Conservation (phyloP, 768 basidiomycete genomes). For the Hericium alpestre region DNA sequence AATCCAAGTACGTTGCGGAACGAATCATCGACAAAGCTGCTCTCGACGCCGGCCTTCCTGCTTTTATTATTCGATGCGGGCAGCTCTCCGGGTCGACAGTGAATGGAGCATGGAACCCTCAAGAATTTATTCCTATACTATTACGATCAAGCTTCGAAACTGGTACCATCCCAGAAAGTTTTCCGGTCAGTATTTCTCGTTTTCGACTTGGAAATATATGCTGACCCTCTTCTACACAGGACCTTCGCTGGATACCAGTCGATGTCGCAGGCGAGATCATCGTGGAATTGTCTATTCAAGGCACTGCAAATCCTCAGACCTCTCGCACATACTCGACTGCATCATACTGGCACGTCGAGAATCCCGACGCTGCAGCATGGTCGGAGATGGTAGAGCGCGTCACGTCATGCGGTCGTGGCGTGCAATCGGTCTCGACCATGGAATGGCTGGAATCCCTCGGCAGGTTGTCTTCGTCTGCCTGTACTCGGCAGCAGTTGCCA, state of each 20-base stretch:
- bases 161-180: neutral
- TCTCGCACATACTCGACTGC: neutral
- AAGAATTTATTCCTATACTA: neutral
- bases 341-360: neutral
- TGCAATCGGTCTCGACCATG: neutral
- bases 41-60: neutral
- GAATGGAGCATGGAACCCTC: neutral
- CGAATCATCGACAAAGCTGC: neutral
- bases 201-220: accelerated
- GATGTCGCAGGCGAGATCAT: neutral
- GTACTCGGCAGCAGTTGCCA: neutral
- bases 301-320: neutral
- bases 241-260: neutral
- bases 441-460: neutral
- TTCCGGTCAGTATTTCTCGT: neutral
- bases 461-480: neutral
- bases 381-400: neutral
- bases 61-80: neutral
- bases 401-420: neutral
- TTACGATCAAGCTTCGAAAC: neutral
- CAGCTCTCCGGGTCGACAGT: neutral
- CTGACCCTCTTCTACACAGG: too few relatives aligned
- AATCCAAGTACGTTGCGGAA: neutral
- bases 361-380: neutral
- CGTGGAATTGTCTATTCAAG: neutral